Percentiles rank a stretch among this genome's conserved stretches.
Evolutionary conservation across 169 alveolate species (phyloP).

Genomic region (Plasmodium reichenowi): DNA sequence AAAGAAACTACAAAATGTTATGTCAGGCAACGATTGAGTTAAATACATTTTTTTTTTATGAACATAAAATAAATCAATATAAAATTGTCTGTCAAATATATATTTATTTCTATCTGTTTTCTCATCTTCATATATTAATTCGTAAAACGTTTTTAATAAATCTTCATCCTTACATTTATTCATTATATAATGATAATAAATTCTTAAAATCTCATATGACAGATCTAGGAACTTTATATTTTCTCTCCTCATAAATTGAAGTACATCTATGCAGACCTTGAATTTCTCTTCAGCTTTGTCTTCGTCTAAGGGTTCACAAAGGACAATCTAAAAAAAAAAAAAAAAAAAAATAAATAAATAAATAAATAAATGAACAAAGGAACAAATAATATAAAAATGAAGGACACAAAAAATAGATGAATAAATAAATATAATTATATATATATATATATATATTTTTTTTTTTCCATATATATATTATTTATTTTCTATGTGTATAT

Average conservation of each 20-base stretch:
- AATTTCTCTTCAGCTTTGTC: slow-evolving; percentile 4
- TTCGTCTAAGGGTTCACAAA: not conserved
- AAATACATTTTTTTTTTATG: slow-evolving; percentile 13
- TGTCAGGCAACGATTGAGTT: slow-evolving; percentile 17
- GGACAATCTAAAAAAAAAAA: not conserved
- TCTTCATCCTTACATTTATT: not conserved
- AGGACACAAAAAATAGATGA: not conserved
- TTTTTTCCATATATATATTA: not conserved
- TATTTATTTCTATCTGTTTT: not conserved
- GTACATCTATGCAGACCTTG: slow-evolving; percentile 16
- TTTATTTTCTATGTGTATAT: not conserved
- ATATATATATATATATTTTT: not conserved
- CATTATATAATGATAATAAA: slow-evolving; percentile 7
- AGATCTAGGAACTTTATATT: slow-evolving; percentile 14
- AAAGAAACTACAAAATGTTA: slow-evolving; percentile 17
- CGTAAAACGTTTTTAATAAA: slow-evolving; percentile 22
- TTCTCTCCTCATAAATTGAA: slow-evolving; percentile 28
- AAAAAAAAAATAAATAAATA: not conserved
- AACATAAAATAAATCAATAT: slow-evolving; percentile 24
- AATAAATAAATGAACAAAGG: too few relatives aligned
- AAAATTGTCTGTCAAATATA: slow-evolving; percentile 33
- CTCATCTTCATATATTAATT: not conserved
- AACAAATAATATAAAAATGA: not conserved
- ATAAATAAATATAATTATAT: not conserved
- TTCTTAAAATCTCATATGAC: not conserved